Evolutionary conservation across 768 basidiomycete genomes (phyloP).

Genomic region (Tricholoma furcatifolium): DNA sequence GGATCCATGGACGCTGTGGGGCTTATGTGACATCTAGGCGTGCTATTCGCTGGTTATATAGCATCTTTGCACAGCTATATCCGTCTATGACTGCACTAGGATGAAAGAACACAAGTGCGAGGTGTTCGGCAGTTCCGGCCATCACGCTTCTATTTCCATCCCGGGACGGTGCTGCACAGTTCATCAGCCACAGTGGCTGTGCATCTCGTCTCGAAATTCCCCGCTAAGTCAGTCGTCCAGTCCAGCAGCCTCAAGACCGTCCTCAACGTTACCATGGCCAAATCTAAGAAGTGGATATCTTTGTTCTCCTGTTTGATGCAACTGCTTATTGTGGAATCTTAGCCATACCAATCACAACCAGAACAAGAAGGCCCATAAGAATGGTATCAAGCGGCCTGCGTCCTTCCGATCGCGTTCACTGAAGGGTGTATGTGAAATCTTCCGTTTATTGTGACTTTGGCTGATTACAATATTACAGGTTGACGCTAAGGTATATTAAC

Average conservation of each 20-base stretch:
- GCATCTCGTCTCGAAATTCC: slow-evolving; percentile 16
- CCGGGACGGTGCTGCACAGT: slow-evolving; percentile 34
- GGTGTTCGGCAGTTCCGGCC: slow-evolving; percentile 5
- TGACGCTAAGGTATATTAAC: slow-evolving; percentile 64
- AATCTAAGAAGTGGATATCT: slow-evolving; percentile 89
- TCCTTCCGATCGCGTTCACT: slow-evolving; percentile 72
- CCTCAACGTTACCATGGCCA: slow-evolving; percentile 70
- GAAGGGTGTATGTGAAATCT: slow-evolving; percentile 79
- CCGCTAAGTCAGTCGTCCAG: slow-evolving; percentile 13
- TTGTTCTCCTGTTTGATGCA: neutral
- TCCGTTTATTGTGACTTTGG: slow-evolving; percentile 3
- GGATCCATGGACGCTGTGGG: slow-evolving; percentile 4
- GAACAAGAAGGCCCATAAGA: slow-evolving; percentile 94
- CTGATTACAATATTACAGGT: slow-evolving; percentile 44
- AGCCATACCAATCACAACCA: slow-evolving; percentile 97
- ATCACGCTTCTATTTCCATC: slow-evolving; percentile 5
- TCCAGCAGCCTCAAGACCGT: slow-evolving; percentile 27
- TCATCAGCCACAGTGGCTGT: slow-evolving; percentile 47
- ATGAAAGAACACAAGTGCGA: neutral
- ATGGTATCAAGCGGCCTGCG: slow-evolving; percentile 90
- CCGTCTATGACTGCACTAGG: neutral
- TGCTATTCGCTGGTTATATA: neutral
- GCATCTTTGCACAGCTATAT: neutral
- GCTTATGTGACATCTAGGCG: neutral
- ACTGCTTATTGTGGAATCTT: slow-evolving; percentile 3